These are phyloP conservation scores for Taphrina deformans DNA, from an alignment of 1,139 yeast genomes.

Conservation along the genomic window DNA sequence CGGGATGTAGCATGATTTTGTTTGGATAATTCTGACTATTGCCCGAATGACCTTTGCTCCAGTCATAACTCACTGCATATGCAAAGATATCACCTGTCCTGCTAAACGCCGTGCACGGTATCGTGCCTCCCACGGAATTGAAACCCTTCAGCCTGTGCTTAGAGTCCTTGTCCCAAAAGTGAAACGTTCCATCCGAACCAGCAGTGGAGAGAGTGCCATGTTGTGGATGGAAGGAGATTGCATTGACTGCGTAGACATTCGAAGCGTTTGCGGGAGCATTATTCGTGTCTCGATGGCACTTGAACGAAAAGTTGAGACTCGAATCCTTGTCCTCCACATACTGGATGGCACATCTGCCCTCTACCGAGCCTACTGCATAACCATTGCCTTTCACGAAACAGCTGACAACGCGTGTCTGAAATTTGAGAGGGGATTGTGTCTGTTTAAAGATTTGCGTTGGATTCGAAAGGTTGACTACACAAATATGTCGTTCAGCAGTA, in stretches of 20 bases:
- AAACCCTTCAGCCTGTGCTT: slow-evolving; percentile 82
- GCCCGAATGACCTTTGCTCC: slow-evolving; percentile 63
- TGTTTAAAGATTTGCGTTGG: slow-evolving; percentile 83
- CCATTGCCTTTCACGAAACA: slow-evolving; percentile 92
- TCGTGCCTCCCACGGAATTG: slow-evolving; percentile 62
- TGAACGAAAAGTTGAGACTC: slow-evolving; percentile 64
- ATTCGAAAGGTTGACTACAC: slow-evolving; percentile 68
- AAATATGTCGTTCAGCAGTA: slow-evolving; percentile 84
- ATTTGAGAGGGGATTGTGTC: slow-evolving; percentile 76
- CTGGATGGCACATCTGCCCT: slow-evolving; percentile 96
- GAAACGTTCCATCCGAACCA: slow-evolving; percentile 91
- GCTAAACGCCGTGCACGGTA: slow-evolving; percentile 78
- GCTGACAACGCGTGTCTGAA: slow-evolving; percentile 79
- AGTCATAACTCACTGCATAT: slow-evolving; percentile 89
- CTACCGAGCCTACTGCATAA: slow-evolving; percentile 88
- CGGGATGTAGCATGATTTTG: slow-evolving; percentile 76
- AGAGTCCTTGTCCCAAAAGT: slow-evolving; percentile 96
- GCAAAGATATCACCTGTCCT: slow-evolving; percentile 83
- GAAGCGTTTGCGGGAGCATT: slow-evolving; percentile 50
- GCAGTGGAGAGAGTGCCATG: slow-evolving; percentile 92
- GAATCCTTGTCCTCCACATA: slow-evolving; percentile 69
- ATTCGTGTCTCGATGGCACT: slow-evolving; percentile 74
- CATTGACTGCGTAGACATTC: slow-evolving; percentile 76
- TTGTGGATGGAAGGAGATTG: slow-evolving; percentile 81
- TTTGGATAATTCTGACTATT: slow-evolving; percentile 76